Percentiles rank a stretch among this genome's conserved stretches.
These are phyloP conservation scores for Leishmania arabica DNA, from an alignment of 208 protist species.

Conservation along the genomic window DNA sequence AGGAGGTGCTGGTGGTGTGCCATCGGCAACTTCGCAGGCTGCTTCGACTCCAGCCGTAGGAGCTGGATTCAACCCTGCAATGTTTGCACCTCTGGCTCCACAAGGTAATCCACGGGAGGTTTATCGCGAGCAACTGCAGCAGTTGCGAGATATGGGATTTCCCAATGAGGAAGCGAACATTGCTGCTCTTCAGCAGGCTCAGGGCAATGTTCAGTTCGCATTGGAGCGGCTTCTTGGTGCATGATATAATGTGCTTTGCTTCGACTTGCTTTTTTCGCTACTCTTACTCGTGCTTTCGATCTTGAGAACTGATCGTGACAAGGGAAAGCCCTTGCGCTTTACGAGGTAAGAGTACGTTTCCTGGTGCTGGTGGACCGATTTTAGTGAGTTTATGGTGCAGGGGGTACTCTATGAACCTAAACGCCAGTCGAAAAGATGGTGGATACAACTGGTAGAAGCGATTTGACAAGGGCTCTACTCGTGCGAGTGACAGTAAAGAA, in stretches of 20 bases:
- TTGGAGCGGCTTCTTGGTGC: conserved; percentile 86
- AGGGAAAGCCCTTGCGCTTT: neutral
- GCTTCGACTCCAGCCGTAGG: neutral
- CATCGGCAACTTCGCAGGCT: neutral
- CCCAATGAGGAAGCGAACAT: conserved; percentile 93
- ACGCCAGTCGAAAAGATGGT: neutral
- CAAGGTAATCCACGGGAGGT: conserved; percentile 78
- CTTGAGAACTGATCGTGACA: neutral
- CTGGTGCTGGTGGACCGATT: neutral
- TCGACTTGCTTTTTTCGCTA: neutral
- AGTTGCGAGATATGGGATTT: conserved; percentile 92
- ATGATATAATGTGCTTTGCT: conserved; percentile 19
- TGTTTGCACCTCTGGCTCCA: conserved; percentile 43
- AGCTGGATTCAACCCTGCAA: conserved; percentile 28
- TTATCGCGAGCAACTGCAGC: conserved; percentile 88
- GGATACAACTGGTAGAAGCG: too few species aligned
- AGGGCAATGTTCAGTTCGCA: conserved; percentile 89
- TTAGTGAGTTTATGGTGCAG: neutral
- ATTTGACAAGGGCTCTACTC: neutral
- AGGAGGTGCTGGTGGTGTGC: conserved; percentile 8
- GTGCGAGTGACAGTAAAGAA: neutral
- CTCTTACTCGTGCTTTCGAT: neutral
- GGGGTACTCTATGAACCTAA: neutral
- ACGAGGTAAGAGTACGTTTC: neutral
- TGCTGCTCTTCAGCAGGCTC: conserved; percentile 83